Base-by-base conservation (phyloP, 78 protist genomes). In the Pelomyxa schiedti region DNA sequence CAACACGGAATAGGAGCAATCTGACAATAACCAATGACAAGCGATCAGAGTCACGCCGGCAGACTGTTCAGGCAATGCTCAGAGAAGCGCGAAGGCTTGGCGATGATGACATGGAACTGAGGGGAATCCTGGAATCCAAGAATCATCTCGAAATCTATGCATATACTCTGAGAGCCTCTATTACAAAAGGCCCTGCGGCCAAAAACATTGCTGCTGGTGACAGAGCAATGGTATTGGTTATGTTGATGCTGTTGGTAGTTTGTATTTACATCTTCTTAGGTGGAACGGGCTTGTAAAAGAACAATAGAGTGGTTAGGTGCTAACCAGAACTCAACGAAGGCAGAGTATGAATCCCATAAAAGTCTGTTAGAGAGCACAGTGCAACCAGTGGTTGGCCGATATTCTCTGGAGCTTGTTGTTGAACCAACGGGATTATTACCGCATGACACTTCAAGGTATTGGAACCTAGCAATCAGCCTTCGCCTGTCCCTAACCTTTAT, bases 61-160 rank as follows among this genome's bases (percentile, higher is more conserved):
- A 97, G 69, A 90, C 95, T 69, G 95, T n/a, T n/a, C n/a, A 92
- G 79, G 87, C 92, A 76, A 93, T 97, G 99, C 90, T 97, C 39
- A 37, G 28, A 30, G 99, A 95, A 68, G 96, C 96, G 66, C 93
- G 90, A 32, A 81, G 86, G 75, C 81, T 72, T 88, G 80, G 82
- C 73, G 84, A 71, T 42, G 91, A 91, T 69, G 98, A 95, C 82
- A 91, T 84, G 72, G 63, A 0, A 0, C 40, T 65, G 53, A 76
- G 84, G 72, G 89, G 83, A 68, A 30, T 74, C 29, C 81, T 90
- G 29, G 91, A 81, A 37, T 79, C 98, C 36, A 81, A 77, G 77
- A 88, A 92, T 80, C 74, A 71, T 29, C 90, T 95, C 47, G 95
- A 93, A 88, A 63, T 66, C 83, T 88, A 83, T 79, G 67, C 83